phyloP scores from a whole-genome alignment of 139 green algal genomes.

The Chlorella sp. region DNA sequence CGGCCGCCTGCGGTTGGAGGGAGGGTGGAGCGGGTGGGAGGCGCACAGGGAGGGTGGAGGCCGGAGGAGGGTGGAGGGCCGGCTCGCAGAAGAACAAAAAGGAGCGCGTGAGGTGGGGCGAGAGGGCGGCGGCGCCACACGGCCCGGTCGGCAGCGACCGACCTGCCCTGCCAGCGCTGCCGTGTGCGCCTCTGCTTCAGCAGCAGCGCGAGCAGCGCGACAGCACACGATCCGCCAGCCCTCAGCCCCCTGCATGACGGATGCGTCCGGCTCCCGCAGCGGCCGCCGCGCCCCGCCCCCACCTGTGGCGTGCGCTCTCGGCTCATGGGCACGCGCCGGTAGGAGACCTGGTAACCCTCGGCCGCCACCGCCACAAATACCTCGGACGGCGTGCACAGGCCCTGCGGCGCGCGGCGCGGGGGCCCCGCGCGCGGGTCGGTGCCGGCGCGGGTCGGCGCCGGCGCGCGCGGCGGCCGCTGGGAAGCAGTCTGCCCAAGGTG shows the following conservation, averaged over 20 bases:
- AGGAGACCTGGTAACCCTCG: conserved; percentile 69
- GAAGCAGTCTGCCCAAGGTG: no score
- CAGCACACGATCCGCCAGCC: not conserved
- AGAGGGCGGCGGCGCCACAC: no score
- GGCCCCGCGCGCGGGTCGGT: not conserved
- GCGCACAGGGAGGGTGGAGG: not conserved
- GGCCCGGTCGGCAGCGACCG: no score
- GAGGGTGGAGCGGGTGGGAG: not conserved
- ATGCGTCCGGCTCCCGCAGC: no score
- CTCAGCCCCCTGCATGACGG: not conserved
- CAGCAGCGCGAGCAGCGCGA: not conserved
- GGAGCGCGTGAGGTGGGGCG: no score
- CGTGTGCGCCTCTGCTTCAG: no score
- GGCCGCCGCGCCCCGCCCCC: not conserved
- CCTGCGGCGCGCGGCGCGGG: not conserved
- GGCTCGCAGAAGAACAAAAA: no score
- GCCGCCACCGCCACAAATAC: conserved; percentile 61
- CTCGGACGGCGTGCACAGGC: conserved; percentile 44
- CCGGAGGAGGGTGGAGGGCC: no score
- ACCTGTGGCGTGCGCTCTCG: conserved; percentile 79
- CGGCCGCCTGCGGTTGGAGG: conserved; percentile 52
- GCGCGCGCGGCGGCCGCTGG: no score
- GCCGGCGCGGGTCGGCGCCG: no score
- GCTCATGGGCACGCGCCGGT: conserved; percentile 83
- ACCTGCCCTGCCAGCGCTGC: no score